Evolutionary conservation across 202 grass and related monocot species (phyloP).

Genomic region (Setaria viridis): DNA sequence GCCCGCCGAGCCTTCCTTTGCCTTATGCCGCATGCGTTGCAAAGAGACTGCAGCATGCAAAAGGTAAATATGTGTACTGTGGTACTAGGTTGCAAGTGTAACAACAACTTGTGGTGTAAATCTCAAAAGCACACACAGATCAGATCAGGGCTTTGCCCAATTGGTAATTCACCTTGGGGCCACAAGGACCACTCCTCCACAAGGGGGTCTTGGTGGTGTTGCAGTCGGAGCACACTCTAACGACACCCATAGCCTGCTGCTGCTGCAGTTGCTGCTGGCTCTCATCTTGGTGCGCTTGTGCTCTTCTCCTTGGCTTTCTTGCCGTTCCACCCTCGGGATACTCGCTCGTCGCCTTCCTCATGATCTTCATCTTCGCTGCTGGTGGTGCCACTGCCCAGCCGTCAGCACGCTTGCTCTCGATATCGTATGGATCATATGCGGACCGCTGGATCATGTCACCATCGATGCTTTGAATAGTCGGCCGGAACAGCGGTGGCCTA

Average conservation of each 20-base stretch:
- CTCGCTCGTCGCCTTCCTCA: constrained; percentile 57
- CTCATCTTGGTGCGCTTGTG: constrained; percentile 55
- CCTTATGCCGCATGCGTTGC: constrained; percentile 97
- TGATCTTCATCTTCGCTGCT: constrained; percentile 64
- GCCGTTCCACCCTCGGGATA: constrained; percentile 24
- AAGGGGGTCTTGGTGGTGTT: constrained; percentile 92
- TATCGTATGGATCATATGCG: constrained; percentile 42
- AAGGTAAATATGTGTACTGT: not conserved
- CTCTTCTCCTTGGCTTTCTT: constrained; percentile 68
- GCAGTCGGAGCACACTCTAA: constrained; percentile 92
- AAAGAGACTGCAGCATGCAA: constrained; percentile 79
- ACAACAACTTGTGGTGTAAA: constrained; percentile 14
- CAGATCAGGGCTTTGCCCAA: constrained; percentile 17
- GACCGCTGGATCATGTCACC: constrained; percentile 57
- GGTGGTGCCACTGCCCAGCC: constrained; percentile 56
- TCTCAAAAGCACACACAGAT: constrained; percentile 34
- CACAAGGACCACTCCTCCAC: constrained; percentile 92
- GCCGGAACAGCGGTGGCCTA: constrained; percentile 17
- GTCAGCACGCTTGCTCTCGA: not conserved
- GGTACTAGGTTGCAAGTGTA: not conserved
- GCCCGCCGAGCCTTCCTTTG: constrained; percentile 91
- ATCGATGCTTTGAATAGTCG: constrained; percentile 58
- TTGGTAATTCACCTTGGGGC: constrained; percentile 77
- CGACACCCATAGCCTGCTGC: constrained; percentile 51
- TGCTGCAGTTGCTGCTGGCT: constrained; percentile 32